Base-by-base conservation (phyloP, 768 basidiomycete genomes). In the Boletellus ananiceps region DNA sequence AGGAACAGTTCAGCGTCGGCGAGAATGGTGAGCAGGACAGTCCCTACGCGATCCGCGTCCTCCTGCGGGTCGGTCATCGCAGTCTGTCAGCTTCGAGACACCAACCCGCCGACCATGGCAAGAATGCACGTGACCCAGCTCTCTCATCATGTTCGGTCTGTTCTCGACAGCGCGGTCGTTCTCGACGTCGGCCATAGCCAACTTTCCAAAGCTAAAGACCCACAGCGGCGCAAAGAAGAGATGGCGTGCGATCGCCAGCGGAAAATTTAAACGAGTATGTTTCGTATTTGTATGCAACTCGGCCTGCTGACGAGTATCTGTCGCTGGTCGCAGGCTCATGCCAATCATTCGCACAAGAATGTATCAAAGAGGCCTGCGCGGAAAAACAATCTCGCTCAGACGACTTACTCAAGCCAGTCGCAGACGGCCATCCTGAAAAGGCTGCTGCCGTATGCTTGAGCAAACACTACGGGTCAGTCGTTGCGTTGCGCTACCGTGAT, bases 181-280 rank as follows among this genome's bases (percentile, higher is more conserved):
- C 66, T 85, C 87, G 33, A 79, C 81, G 13, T 80, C 82, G 5
- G 66, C 78, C 7, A 54, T 75, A 2, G 63, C 67, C 25, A 74
- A 77, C 46, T 85, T 82, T 47, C 88, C 87, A 46, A 90, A 90
- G 70, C 70, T 90, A 58, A 90, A 90, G 67, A 79, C 84, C 1
- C 88, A 90, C 63, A 84, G 81, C 3, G 88, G 87, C 9, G 78
- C 88, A 19, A 89, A 89, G 71, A 90, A 90, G 68, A 73, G 88
- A 52, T 90, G 86, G 86, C 72, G 79, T 49, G 82, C 84, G 3
- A 66, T 88, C 39, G 78, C 79, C n/a, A 82, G 79, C 21, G 79
- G 81, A 39, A 63, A 72, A 14, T 90, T 88, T 74, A 89, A 90
- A 74, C 84, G 87, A 57, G 87, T 89, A 83, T 70, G 15, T 32